Base-by-base conservation (phyloP, 2,329 filamentous ascomycete genomes). In the Aspergillus ustus region DNA sequence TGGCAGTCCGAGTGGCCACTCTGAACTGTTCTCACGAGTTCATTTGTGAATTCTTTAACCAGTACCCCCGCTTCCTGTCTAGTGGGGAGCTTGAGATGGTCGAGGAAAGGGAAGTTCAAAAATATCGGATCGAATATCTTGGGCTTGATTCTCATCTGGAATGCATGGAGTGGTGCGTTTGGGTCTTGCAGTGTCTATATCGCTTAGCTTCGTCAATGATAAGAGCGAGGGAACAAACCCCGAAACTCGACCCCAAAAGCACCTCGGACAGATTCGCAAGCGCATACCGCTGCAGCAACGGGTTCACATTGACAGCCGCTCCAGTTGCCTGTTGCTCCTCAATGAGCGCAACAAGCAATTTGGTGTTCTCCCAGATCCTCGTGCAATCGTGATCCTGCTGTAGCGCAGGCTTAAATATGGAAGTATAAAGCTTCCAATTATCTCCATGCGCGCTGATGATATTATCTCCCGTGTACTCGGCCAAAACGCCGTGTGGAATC, bases 111-210 rank as follows among this genome's bases (percentile, higher is more conserved):
- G 56, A 77, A 77, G 54, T 74, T 76, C 62, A 77, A 53, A 54
- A 75, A 75, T 20, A 76, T 54, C 8, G 75, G 74, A 52, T 71
- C 69, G 63, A 77, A 77, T 17, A 77, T 74, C 29, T 75, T 65
- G n/a, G 63, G 64, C 59, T 75, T 77, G 31, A 67, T 51, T n/a
- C 49, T 40, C 7, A 60, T 7, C 34, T 66, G 65, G 3, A 66
- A 19, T 11, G 31, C 25, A n/a, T 64, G 55, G 15, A 64, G 59
- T 0, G 54, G 51, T 28, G 43, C 37, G 25, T 28, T 29, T 22
- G 52, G 37, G 2, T 4, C 34, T 34, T 54, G n/a, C 20, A 48
- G n/a, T 55, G 17, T 60, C 57, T 50, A n/a, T 19, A 9, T 13
- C 8, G 17, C 19, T 52, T 31, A 52, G 50, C n/a, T 7, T 5